Conservation (phyloP, 192 early-diverging fungal genomes). For the Dissophora ornata region DNA sequence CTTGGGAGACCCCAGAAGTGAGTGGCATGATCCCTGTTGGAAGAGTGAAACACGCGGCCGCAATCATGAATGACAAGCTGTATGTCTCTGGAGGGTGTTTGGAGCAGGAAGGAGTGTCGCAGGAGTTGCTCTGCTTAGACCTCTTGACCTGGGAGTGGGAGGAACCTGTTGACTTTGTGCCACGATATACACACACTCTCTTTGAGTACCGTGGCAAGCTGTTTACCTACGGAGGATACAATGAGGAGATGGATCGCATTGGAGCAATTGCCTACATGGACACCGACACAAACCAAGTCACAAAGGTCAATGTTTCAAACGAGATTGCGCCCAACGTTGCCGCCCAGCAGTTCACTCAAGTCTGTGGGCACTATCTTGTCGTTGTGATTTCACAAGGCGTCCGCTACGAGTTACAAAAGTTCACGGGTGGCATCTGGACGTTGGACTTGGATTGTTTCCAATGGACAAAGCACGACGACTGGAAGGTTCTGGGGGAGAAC, state of each 20-base stretch:
- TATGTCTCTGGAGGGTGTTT: conserved; percentile 70
- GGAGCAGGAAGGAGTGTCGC: conserved; percentile 44
- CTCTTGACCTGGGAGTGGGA: conserved; percentile 69
- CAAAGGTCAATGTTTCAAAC: conserved; percentile 60
- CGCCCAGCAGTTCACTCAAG: conserved; percentile 72
- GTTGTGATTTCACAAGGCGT: conserved; percentile 62
- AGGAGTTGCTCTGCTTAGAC: conserved; percentile 59
- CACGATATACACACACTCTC: conserved; percentile 65
- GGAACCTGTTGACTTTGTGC: conserved; percentile 62
- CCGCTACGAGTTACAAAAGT: conserved; percentile 54
- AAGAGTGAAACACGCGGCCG: conserved; percentile 69
- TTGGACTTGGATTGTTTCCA: conserved; percentile 66
- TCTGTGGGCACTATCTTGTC: conserved; percentile 69
- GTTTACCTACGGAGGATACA: conserved; percentile 70
- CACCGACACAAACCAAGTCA: conserved; percentile 54
- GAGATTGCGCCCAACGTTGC: conserved; percentile 62
- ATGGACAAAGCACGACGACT: conserved; percentile 63
- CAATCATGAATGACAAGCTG: conserved; percentile 69
- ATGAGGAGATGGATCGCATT: conserved; percentile 67
- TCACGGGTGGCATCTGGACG: conserved; percentile 68
- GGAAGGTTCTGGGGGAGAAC: conserved; percentile 51
- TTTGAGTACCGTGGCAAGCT: conserved; percentile 65
- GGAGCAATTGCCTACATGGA: conserved; percentile 68
- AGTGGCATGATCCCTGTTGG: conserved; percentile 61
- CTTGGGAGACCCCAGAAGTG: conserved; percentile 68